These are phyloP conservation scores for Talaromyces piceae DNA, from an alignment of 2,329 filamentous ascomycete genomes.

Conservation along the genomic window DNA sequence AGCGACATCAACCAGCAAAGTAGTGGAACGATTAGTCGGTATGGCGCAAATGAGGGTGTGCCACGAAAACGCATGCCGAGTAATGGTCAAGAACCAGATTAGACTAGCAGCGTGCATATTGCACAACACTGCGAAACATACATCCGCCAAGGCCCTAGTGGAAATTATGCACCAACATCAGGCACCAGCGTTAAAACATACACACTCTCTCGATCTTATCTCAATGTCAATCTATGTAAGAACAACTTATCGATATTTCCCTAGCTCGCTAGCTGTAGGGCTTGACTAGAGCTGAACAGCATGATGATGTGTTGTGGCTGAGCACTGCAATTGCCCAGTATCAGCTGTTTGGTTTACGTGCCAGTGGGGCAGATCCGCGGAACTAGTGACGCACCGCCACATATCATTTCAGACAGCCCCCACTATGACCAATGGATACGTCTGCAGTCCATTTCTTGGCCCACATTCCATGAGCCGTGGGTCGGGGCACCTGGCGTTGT, in stretches of 20 bases:
- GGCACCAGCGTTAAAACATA: neutral
- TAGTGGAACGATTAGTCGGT: conserved; percentile 11
- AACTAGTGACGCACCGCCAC: conserved; percentile 6
- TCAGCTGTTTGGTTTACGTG: too few species aligned
- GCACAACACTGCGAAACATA: neutral
- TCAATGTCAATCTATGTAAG: too few species aligned
- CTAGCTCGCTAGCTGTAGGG: too few species aligned
- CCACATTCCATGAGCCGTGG: neutral
- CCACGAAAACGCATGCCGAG: conserved; percentile 16
- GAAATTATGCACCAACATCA: neutral
- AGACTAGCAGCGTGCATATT: neutral
- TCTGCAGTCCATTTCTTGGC: neutral
- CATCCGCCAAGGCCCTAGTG: neutral
- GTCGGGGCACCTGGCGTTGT: conserved; percentile 2
- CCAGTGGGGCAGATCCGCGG: too few species aligned
- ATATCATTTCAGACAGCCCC: neutral
- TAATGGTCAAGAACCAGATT: conserved; percentile 5
- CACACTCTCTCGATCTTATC: neutral
- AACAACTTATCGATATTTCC: too few species aligned
- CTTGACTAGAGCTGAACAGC: neutral
- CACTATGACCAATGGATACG: neutral
- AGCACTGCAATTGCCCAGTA: neutral
- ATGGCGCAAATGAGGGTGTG: conserved; percentile 23
- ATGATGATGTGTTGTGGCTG: neutral
- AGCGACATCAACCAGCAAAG: conserved; percentile 18